Evolutionary conservation across 2,329 filamentous ascomycete species (phyloP), one percentile per base, ranked within the genome.

Genomic region (Tolypocladium sp.): DNA sequence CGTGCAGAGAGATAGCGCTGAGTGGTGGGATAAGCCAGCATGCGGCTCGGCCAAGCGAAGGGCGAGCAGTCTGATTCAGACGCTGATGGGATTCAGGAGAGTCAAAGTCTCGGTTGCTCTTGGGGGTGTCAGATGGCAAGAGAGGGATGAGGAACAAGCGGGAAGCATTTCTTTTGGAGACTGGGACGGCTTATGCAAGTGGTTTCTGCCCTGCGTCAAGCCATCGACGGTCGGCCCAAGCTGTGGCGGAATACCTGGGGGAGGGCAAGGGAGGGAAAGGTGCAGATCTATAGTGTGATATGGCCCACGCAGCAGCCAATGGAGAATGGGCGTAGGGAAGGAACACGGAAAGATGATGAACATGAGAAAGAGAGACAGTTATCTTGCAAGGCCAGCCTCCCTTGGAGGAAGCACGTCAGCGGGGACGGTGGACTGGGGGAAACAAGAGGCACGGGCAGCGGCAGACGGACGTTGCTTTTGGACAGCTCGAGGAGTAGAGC

Each of bases 131-230:
- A 61, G 57, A 61, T 46, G 59, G 59, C 57, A 63, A 60, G 64
- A 63, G 62, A 66, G 65, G 59, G 62, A 68, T 66, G 63, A 64
- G 60, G 63, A 64, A 65, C 62, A 67, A 61, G 66, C 63, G 59
- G 64, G 63, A 65, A 61, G 66, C 67, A 68, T 73, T 73, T 70
- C 70, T 69, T 71, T 70, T 73, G 64, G 62, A 64, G 64, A 65
- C 62, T 64, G 64, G 62, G 62, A 64, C 62, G 64, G 65, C 63
- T 63, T 68, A 70, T 73, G 71, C 70, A 69, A 63, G 65, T 66
- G 25, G 62, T 61, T 62, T 64, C 61, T 69, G 66, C 68, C 65
- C 65, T 70, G 68, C 68, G 59, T 70, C 61, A 61, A 70, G 62
- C 55, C 56, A 58, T 41, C 25, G 38, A 59, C 44, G 49, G 58